Evolutionary conservation across 108 stramenopile genomes (phyloP), one percentile per base, ranked within the genome.

Genomic region (Pseudonitzschia delicatissima): DNA sequence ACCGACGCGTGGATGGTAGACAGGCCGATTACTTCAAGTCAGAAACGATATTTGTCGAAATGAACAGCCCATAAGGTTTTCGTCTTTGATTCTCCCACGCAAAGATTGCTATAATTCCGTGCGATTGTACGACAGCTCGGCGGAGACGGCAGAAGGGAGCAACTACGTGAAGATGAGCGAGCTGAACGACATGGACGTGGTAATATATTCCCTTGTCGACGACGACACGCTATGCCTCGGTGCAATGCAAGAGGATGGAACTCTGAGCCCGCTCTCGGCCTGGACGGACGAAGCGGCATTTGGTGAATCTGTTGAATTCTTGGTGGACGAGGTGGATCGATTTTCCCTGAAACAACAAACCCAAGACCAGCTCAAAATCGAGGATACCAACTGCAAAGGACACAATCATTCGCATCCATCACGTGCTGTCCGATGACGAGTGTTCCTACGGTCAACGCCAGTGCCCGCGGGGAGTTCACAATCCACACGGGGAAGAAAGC

Each of bases 401-500:
- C 7, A 5, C 51, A n/a, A 23, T 31, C 8, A 48, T 78, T n/a
- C 31, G 28, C 34, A 48, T 83, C 8, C 53, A 67, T 40, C 65
- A 76, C 8, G 31, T 77, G 20, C 21, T 69, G 2, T 59, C 69
- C 34, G 82, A 77, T 51, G 68, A 63, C 12, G 55, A 72, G 33
- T 11, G 88, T 3, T 77, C 80, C 2, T 92, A 88, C 55, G 85
- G 90, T 8, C 76, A 74, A 9, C 81, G 87, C 31, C 87, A 88
- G 69, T 83, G 87, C 23, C 86, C 82, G 27, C 84, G 84, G 18
- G 90, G 87, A 32, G 75, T 81, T 28, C 80, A 83, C 13, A 92
- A 91, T 80, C 90, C 90, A 1, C 90, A 91, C 61, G 90, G 90
- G 17, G 90, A 91, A 72, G 90, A 92, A 72, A 85, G 84, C 64